phyloP scores from a whole-genome alignment of 1,284 basidiomycete genomes.

The Apiotrichum laibachii region DNA sequence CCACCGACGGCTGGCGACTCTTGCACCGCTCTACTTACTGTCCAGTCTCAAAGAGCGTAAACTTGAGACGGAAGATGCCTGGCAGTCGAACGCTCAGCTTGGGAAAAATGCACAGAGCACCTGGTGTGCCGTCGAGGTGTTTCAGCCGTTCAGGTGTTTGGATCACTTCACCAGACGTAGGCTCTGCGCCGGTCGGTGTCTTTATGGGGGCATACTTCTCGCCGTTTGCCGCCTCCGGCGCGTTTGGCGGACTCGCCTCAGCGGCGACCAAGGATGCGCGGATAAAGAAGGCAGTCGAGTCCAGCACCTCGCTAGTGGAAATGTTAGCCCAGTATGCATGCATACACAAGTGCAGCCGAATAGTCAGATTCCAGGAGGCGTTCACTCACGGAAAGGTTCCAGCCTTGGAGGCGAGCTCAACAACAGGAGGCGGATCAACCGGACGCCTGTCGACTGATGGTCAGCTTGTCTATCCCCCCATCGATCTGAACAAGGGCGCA shows the following conservation, averaged over 20 bases:
- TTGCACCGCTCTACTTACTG: constrained; percentile 32
- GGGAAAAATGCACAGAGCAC: constrained; percentile 50
- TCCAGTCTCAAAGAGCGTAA: constrained; percentile 47
- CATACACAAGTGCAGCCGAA: too few species aligned
- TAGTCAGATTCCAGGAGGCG: too few species aligned
- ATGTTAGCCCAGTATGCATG: constrained; percentile 3
- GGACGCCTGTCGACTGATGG: constrained; percentile 47
- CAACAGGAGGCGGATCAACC: constrained; percentile 52
- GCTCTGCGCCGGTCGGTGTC: constrained; percentile 46
- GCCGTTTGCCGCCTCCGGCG: constrained; percentile 4
- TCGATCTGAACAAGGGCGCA: constrained; percentile 5
- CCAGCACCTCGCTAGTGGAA: constrained; percentile 27
- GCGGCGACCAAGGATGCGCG: constrained; percentile 41
- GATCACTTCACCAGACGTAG: constrained; percentile 49
- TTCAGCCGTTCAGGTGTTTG: constrained; percentile 50
- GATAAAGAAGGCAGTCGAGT: constrained; percentile 43
- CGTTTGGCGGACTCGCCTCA: constrained; percentile 13
- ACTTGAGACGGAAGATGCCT: constrained; percentile 48
- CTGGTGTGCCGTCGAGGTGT: constrained; percentile 39
- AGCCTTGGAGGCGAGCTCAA: constrained; percentile 34
- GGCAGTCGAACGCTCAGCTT: constrained; percentile 51
- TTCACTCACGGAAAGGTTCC: constrained; percentile 18
- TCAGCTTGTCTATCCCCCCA: constrained; percentile 1
- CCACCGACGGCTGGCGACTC: background rate
- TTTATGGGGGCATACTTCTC: constrained; percentile 39